Evolutionary conservation across 73 alveolate genomes (phyloP), one percentile per base, ranked within the genome.

Genomic region (Effrenium voratum): DNA sequence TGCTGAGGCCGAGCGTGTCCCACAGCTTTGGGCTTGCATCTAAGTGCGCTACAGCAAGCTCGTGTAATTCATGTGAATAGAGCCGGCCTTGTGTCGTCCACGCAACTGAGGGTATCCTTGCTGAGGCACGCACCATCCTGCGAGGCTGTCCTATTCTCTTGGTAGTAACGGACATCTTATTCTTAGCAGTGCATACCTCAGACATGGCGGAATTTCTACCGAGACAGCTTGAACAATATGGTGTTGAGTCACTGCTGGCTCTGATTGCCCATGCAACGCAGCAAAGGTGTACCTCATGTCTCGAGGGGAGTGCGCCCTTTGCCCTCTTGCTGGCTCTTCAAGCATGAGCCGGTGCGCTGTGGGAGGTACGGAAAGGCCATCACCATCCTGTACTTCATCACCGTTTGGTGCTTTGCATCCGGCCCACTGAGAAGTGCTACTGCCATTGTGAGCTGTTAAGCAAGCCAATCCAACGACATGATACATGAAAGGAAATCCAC

Each of bases 1-100:
- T n/a, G n/a, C 80, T n/a, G 19, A 87, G 95, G 95, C 95, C 52
- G 95, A 87, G 85, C 95, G 95, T 43, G 95, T 87, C 45, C 95
- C 95, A 87, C 59, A 87, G 95, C 49, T 87, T 16, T 87, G 95
- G 95, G 95, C 44, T 10, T 32, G 70, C 73, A 13, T 70, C 95
- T 55, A 16, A 32, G 44, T 12, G 40, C 38, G 75, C 75, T 5
- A 16, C 24, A 30, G 82, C n/a, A 36, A 72, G 12, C 46, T 24
- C 49, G 49, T 19, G 13, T 12, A 1, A 16, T 2, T 41, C 57
- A 12, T 55, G 30, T 55, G 68, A 15, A 22, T 22, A 55, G 72
- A 57, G n/a, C 28, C 72, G 16, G n/a, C 16, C 28, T 22, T 57
- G 72, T 30, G 28, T 0, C 28, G 72, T 30, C 22, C 68, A 55